These are phyloP conservation scores for Paratinospora sagittata DNA, from an alignment of 164 flowering plant species.

Conservation along the genomic window DNA sequence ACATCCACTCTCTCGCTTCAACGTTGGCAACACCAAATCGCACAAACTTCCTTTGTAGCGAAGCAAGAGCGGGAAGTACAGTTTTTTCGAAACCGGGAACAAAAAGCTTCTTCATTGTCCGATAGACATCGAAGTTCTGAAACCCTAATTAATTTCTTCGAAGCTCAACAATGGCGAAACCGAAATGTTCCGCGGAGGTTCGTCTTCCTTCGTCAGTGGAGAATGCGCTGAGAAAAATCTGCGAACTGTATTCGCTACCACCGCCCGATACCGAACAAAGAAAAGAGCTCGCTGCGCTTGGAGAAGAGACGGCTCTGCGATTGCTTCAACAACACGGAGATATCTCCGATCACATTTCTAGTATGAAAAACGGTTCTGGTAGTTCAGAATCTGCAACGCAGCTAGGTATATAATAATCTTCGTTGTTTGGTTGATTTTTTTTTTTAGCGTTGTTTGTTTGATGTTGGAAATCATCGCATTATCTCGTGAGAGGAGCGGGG, in stretches of 20 bases:
- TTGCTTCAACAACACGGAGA: conserved; percentile 1
- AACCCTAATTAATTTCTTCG: neutral
- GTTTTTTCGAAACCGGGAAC: too few species aligned
- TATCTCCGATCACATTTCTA: conserved; percentile 16
- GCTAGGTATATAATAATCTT: conserved; percentile 3
- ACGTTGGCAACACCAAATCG: too few species aligned
- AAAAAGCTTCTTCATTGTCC: neutral
- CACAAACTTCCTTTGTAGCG: too few species aligned
- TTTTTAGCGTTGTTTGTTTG: neutral
- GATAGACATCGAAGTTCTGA: neutral
- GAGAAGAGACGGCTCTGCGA: conserved; percentile 26
- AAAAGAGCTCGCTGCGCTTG: conserved; percentile 20
- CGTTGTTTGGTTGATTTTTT: neutral
- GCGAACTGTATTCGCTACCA: conserved; percentile 8
- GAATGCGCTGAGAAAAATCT: conserved; percentile 3
- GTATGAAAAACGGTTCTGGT: neutral
- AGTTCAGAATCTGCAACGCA: neutral
- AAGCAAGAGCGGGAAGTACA: too few species aligned
- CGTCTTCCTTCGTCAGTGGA: conserved; percentile 15
- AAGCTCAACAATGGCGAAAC: conserved; percentile 6
- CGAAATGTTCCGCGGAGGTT: neutral
- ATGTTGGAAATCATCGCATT: too few species aligned
- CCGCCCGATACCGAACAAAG: conserved; percentile 10
- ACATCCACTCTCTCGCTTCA: too few species aligned
- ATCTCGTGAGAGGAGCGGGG: too few species aligned